phyloP scores from a whole-genome alignment of 108 stramenopile species.

The Nannochloropsis salina region DNA sequence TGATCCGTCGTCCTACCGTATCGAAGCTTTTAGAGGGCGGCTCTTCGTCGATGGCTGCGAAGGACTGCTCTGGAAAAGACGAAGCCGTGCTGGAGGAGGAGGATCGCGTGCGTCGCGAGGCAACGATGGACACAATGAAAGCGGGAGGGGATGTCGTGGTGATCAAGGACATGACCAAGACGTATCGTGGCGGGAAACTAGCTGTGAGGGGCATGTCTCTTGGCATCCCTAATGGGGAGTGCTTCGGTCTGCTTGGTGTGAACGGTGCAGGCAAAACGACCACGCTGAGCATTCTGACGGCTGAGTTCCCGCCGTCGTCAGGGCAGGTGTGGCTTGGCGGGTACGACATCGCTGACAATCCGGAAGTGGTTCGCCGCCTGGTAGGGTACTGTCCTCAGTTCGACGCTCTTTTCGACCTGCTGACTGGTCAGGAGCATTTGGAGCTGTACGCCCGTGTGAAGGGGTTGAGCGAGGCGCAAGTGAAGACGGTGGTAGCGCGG shows the following conservation, averaged over 20 bases:
- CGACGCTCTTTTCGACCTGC: constrained; percentile 89
- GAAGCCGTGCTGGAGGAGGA: constrained; percentile 53
- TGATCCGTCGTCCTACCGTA: constrained; percentile 49
- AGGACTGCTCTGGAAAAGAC: not conserved
- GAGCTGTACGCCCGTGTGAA: constrained; percentile 73
- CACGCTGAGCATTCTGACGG: constrained; percentile 56
- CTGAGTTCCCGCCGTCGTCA: constrained; percentile 43
- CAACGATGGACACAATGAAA: constrained; percentile 60
- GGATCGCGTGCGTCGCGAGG: constrained; percentile 67
- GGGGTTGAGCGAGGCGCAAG: constrained; percentile 30
- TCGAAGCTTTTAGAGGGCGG: constrained; percentile 18
- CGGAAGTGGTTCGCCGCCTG: constrained; percentile 29
- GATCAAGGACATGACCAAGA: constrained; percentile 68
- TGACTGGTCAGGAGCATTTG: constrained; percentile 92
- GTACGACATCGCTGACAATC: constrained; percentile 26
- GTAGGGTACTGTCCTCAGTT: constrained; percentile 84
- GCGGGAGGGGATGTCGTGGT: constrained; percentile 69
- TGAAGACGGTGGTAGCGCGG: constrained; percentile 4
- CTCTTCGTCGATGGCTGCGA: not conserved
- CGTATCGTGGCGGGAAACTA: constrained; percentile 73
- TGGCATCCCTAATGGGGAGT: constrained; percentile 68
- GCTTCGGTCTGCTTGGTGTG: constrained; percentile 62
- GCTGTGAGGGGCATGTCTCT: constrained; percentile 77
- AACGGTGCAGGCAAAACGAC: constrained; percentile 67
- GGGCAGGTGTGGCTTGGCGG: constrained; percentile 60